Evolutionary conservation across 75 land plant genomes (phyloP).

Genomic region (Picea sitchensis): DNA sequence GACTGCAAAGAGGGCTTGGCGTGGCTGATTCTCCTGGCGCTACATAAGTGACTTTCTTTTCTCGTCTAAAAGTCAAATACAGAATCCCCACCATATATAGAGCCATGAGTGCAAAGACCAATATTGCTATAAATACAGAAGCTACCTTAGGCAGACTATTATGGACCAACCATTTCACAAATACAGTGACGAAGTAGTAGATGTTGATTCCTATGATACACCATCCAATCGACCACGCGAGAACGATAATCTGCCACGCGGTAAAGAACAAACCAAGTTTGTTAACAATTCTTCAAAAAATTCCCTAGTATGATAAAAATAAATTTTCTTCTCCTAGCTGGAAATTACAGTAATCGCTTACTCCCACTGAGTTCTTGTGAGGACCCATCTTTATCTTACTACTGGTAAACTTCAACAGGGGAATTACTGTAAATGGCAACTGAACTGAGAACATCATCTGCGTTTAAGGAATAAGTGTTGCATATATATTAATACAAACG

Average conservation of each 20-base stretch:
- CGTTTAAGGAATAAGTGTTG: too few species aligned
- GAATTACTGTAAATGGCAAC: too few species aligned
- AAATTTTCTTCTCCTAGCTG: too few species aligned
- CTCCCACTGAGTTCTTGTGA: too few species aligned
- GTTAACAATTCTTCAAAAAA: not conserved
- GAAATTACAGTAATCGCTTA: too few species aligned
- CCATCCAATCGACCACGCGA: constrained; percentile 67
- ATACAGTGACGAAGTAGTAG: constrained; percentile 41
- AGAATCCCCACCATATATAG: constrained; percentile 4
- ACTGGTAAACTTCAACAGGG: too few species aligned
- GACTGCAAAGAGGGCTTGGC: too few species aligned
- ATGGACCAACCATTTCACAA: constrained; percentile 32
- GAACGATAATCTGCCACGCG: constrained; percentile 27
- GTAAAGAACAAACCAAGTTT: not conserved
- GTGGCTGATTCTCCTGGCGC: constrained; percentile 3
- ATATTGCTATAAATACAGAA: constrained; percentile 35
- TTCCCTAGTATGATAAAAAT: too few species aligned
- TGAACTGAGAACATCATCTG: too few species aligned
- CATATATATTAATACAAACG: too few species aligned
- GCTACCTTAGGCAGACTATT: too few species aligned
- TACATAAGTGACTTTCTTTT: constrained; percentile 40
- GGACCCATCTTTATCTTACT: too few species aligned
- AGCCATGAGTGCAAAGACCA: constrained; percentile 51
- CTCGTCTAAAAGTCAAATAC: constrained; percentile 50
- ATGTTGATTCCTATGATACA: constrained; percentile 62